Base-by-base conservation (phyloP, 768 basidiomycete species). In the Leccinum subgranulosum region DNA sequence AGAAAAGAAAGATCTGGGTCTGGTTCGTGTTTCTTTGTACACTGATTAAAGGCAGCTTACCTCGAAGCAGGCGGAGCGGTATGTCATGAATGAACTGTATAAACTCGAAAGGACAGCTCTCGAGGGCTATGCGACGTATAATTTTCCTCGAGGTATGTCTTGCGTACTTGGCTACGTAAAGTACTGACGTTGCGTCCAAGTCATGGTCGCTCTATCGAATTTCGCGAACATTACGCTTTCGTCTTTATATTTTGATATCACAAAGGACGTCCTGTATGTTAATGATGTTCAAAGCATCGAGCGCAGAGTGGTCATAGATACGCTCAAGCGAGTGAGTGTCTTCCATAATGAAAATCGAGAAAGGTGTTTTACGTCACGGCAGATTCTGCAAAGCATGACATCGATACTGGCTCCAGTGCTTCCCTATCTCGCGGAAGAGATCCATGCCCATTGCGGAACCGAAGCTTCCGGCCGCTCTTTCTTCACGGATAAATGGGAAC, bases 381-480 rank as follows among this genome's bases (percentile, higher is more conserved):
- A 94, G 90, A 77, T 86, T 39, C 71, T 95, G 51, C 74, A 76
- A 28, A 86, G 84, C 2, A 81, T 92, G 74, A 84, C 84, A 1
- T 79, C 79, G 3, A 79, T 92, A 3, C 76, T 94, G 48, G 90
- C 92, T 0, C 96, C 96, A 0, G 85, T 98, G 27, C 77, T 92
- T 2, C 96, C 96, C 9, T 90, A 96, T 67, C 81, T 97, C 6
- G 90, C 92, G 0, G 94, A 97, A 72, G 96, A 98, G 71, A 84
- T 95, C 55, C 81, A 90, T 23, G 69, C 69, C 14, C 69, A 73
- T 19, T 53, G 56, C 47, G 56, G 33, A 31, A 60, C 54, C 0
- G 53, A 56, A 12, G 53, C 64, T 8, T 63, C 61, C 29, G 68
- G 62, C 0, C 69, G 58, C 0, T 94, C 92, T 0, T 79, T 91